phyloP scores from a whole-genome alignment of 164 flowering plant genomes.

The Piper longum region DNA sequence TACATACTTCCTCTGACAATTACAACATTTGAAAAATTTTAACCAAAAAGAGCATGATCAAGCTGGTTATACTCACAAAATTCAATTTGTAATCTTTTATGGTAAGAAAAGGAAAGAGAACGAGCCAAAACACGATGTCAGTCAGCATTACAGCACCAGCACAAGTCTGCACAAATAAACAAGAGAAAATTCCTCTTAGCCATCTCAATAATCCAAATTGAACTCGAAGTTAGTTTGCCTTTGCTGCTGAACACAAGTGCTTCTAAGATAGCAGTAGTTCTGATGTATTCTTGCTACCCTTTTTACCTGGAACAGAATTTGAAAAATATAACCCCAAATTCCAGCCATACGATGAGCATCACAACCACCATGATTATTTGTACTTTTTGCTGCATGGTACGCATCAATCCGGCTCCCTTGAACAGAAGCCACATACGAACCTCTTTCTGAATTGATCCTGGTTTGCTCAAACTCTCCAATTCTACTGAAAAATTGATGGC shows the following conservation, averaged over 20 bases:
- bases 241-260: not conserved
- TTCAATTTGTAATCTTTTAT: slow-evolving; percentile 43
- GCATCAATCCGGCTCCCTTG: slow-evolving; percentile 11
- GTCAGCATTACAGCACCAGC: slow-evolving; percentile 96
- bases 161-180: slow-evolving; percentile 43
- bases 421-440: slow-evolving; percentile 15
- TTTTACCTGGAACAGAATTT: slow-evolving; percentile 74
- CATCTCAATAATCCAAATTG: not conserved
- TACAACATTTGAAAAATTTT: not conserved
- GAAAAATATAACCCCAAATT: slow-evolving; percentile 53
- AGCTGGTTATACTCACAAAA: slow-evolving; percentile 39
- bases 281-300: not conserved
- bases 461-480: slow-evolving; percentile 21
- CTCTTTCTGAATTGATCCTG: slow-evolving; percentile 40
- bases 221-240: not conserved
- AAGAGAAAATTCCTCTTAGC: not conserved
- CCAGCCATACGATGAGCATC: slow-evolving; percentile 38
- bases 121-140: slow-evolving; percentile 84
- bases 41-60: not conserved
- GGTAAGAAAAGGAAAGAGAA: slow-evolving; percentile 78
- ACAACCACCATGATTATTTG: slow-evolving; percentile 7
- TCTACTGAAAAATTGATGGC: slow-evolving; percentile 36
- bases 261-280: not conserved
- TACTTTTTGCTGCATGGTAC: slow-evolving; percentile 11
- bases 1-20: no score